Evolutionary conservation across 225 moss, liverwort and hornwort genomes (phyloP), one percentile per base, ranked within the genome.

Genomic region (Pseudisothecium myosuroides): DNA sequence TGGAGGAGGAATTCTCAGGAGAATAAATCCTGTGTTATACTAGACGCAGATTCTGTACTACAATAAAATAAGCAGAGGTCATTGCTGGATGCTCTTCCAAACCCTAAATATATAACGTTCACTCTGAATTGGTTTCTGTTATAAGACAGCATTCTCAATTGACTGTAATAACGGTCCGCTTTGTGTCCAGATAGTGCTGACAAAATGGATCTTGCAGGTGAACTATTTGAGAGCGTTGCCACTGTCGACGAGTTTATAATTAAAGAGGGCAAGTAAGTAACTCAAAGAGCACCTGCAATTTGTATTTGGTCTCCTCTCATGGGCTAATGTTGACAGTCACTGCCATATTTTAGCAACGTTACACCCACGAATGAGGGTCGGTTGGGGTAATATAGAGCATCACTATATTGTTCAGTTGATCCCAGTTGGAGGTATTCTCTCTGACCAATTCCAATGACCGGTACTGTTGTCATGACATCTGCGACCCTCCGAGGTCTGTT

Each of bases 181-280:
- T 79, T 20, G 55, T 86, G 62, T 76, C 41, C 23, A 59, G 66
- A 62, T 67, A 66, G 76, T 82, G 54, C 41, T 88, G 78, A 88
- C 82, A 61, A 81, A 81, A 75, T 78, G 82, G 82, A 86, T 85
- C 32, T 80, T 92, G 77, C 62, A 94, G 92, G 93, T 81, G 91
- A 93, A 32, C 36, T 94, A 52, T 94, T 92, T 82, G 94, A 94
- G 45, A 62, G 89, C 84, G 61, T 66, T 83, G 84, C 89, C 82
- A 92, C 89, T 66, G 71, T 94, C 81, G 89, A 94, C 88, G 93
- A 87, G 54, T 92, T 93, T 85, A 90, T 82, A 45, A 91, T 94
- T 67, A 93, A 94, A 83, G 93, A 92, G 84, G 88, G 94, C 91
- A 94, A 93, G 94, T 94, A 90, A 93, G 94, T 65, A 60, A 67